A percentile compares a stretch with the other conserved stretches of the same genome.
These are phyloP conservation scores for Neofusicoccum laricinum DNA, from an alignment of 2,329 filamentous ascomycete genomes.

Conservation along the genomic window DNA sequence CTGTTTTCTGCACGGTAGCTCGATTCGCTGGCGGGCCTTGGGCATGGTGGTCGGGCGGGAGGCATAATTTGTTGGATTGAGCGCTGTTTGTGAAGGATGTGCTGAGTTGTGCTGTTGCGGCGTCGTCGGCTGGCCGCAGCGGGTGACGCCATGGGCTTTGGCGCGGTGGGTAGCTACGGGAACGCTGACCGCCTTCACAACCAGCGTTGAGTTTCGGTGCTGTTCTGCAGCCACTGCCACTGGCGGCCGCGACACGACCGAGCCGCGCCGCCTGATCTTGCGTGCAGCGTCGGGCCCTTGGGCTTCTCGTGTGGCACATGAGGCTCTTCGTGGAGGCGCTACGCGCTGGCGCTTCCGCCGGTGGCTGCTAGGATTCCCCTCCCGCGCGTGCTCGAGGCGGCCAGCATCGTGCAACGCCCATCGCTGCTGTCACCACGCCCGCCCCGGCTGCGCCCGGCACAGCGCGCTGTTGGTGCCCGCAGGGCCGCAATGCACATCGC, in stretches of 20 bases:
- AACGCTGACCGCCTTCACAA: constrained; percentile 7
- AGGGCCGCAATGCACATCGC: constrained; percentile 6
- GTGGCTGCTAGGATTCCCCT: background rate
- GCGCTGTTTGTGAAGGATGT: constrained; percentile 3
- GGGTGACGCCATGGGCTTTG: background rate
- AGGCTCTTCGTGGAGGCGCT: background rate
- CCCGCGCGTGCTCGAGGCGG: constrained; percentile 1
- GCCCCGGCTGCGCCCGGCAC: background rate
- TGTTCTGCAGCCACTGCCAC: background rate
- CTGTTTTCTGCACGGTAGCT: background rate
- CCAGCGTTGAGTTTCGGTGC: background rate
- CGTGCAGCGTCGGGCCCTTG: background rate
- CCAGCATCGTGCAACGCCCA: background rate
- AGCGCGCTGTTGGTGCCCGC: constrained; percentile 6
- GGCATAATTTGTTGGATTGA: background rate
- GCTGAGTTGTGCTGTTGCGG: constrained; percentile 3
- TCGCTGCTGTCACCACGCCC: background rate
- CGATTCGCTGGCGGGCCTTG: background rate
- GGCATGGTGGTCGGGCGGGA: background rate
- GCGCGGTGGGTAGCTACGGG: constrained; percentile 5
- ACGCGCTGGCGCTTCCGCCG: constrained; percentile 7
- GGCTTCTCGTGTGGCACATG: background rate
- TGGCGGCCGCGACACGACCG: background rate
- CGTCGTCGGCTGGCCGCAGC: background rate
- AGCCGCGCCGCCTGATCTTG: background rate